Base-by-base conservation (phyloP, 2,329 filamentous ascomycete genomes). In the Sclerotinia minor region DNA sequence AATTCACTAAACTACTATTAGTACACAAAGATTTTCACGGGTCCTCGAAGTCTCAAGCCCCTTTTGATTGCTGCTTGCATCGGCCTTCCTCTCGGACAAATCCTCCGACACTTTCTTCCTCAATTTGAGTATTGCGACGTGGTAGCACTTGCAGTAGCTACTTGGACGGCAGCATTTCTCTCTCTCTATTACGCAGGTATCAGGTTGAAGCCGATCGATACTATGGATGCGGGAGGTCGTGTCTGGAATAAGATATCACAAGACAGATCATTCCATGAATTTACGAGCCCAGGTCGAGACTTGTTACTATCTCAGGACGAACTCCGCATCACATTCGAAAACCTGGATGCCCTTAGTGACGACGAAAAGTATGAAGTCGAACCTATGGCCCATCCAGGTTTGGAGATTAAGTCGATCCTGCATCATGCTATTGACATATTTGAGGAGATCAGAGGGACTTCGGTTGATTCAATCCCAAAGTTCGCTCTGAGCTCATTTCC, bases 21-120 rank as follows among this genome's bases (percentile, higher is more conserved):
- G 72, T 83, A 83, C 75, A 83, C 78, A 50, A 83, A 81, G 74
- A 84, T 85, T 53, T 85, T 83, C 72, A 80, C 81, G 9, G 83
- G 83, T 0, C 80, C 81, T 1, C 78, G 81, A 66, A 80, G 81
- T 1, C 75, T 84, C 54, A 81, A 81, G 71, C 81, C 82, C 7
- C 78, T 86, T 6, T 71, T 83, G 8, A 71, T 78, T n/a, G 82
- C 82, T 17, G 77, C 80, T 5, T 64, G 79, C 24, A 64, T 84
- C 21, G 84, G 83, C 8, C 75, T 86, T 11, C 74, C 80, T 1
- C 67, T 82, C 6, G 84, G 84, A 19, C 78, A 82, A 47, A 75
- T 80, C 3, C 74, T 86, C 7, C 80, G 79, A 26, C 68, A 77
- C 49, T 72, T 76, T n/a, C 60, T 78, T 7, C 79, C 79, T 1